Evolutionary conservation across 768 basidiomycete genomes (phyloP), one percentile per base, ranked within the genome.

Genomic region (Termitomyces titanicus): DNA sequence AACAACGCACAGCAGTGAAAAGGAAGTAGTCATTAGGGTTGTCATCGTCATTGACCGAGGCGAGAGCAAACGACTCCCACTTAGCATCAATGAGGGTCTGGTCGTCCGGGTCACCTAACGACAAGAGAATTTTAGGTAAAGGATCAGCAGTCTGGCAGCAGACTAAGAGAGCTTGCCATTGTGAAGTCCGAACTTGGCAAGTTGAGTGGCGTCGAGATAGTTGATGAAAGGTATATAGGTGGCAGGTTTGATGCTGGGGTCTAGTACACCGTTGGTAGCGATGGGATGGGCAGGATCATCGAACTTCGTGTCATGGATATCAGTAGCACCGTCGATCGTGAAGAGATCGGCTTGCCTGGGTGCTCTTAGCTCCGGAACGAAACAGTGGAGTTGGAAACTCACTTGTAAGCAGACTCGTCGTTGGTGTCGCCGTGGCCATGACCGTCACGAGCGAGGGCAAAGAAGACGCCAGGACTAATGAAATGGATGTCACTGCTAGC

Each of bases 61-160:
- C 53, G 3, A 88, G 70, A 13, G 83, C 80, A n/a, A 85, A 70
- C 1, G 80, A 82, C 63, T 88, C 86, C 83, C 84, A 88, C 68
- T 88, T 88, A 0, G 76, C 78, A 55, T 78, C 76, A 50, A 88
- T 77, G 8, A 85, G 72, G 0, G 77, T 80, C 34, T 70, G 57
- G 59, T 84, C 79, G 50, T 74, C 66, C 2, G 78, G 79, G 24
- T 74, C 68, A 51, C 75, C 82, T 84, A 49, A 11, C 3, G 9
- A 15, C 37, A 25, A 20, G 6, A 22, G n/a, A n/a, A n/a, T n/a
- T n/a, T 37, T 13, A 48, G 25, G 13, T n/a, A 24, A 48, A 15
- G 43, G 17, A 9, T 33, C 31, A 7, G 4, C 11, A 5, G 12
- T 20, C 10, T 6, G 12, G 5, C 2, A n/a, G 17, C 5, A 50